Conservation (phyloP, 495 filamentous ascomycete species). For the Apiosordaria backusii region DNA sequence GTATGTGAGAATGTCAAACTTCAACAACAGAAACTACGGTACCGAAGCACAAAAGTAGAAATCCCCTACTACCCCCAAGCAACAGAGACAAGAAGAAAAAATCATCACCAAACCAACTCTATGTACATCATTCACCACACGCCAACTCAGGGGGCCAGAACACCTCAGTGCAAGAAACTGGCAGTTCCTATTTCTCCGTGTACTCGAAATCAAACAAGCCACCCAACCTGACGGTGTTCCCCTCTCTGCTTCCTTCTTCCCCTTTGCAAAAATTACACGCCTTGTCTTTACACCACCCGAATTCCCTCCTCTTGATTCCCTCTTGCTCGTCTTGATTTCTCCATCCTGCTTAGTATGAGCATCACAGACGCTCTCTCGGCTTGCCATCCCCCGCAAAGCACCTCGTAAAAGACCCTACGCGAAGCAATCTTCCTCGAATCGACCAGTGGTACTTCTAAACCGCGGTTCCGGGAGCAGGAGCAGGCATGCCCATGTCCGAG, state of each 20-base stretch:
- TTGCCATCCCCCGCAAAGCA: background rate
- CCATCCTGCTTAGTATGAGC: background rate
- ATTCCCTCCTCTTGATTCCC: background rate
- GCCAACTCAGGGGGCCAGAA: background rate
- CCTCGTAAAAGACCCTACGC: background rate
- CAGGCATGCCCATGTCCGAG: slow-evolving; percentile 24
- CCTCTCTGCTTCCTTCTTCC: no score
- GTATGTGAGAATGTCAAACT: no score
- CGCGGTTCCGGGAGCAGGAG: slow-evolving; percentile 28
- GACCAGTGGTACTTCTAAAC: slow-evolving; percentile 25
- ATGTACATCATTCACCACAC: background rate
- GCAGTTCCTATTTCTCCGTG: background rate
- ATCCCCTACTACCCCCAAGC: no score
- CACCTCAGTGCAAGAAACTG: background rate
- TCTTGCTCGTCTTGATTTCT: background rate
- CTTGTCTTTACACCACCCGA: background rate
- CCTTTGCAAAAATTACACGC: background rate
- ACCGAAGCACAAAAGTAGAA: no score
- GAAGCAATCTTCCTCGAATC: slow-evolving; percentile 4
- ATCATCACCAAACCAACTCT: background rate
- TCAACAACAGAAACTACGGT: no score
- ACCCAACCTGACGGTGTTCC: background rate
- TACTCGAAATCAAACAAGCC: background rate
- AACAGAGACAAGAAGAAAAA: background rate
- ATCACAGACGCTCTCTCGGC: background rate